Base-by-base conservation (phyloP, 2,329 filamentous ascomycete species). In the Ambrosiella cleistominuta region DNA sequence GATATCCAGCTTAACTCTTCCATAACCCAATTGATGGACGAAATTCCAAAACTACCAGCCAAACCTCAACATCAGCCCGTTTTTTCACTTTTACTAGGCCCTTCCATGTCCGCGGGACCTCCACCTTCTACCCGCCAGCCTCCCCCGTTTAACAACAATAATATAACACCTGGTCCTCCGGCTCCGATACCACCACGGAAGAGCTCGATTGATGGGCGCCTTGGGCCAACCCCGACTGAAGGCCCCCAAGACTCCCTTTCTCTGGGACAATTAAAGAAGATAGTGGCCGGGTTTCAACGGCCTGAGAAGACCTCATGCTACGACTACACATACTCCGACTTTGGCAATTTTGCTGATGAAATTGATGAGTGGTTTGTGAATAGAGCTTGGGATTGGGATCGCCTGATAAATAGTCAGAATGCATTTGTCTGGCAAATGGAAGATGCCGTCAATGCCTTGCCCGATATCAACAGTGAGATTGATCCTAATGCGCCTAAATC, bases 321-420 rank as follows among this genome's bases (percentile, higher is more conserved):
- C 73, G 89, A 93, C 61, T 98, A 95, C 68, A 80, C 79, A 62
- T 91, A 91, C 71, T 73, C 78, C 35, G 86, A 91, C 68, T 78
- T 79, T 58, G 82, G 83, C 19, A 74, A 81, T 0, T 84, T 95
- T 64, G 81, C 86, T 15, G 88, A 93, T 62, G 93, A 98, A 73
- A 76, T 98, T 53, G 88, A 97, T 67, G 93, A 98, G 71, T 98
- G 93, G 93, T 98, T 98, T 70, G 82, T 85, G 57, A 96, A 97
- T 70, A 85, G 86, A 64, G 83, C 88, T 62, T 86, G 86, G 70
- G 90, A 97, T 67, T 86, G 87, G 71, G 78, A 84, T 52, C 83
- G 90, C 65, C 74, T 96, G 54, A 78, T 86, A 57, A 80, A 83
- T 57, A 83, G 86, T 17, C 86, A 87, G 66, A 76, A 81, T 42